These are phyloP conservation scores for Mycena galopus DNA, from an alignment of 768 basidiomycete species.

Conservation along the genomic window DNA sequence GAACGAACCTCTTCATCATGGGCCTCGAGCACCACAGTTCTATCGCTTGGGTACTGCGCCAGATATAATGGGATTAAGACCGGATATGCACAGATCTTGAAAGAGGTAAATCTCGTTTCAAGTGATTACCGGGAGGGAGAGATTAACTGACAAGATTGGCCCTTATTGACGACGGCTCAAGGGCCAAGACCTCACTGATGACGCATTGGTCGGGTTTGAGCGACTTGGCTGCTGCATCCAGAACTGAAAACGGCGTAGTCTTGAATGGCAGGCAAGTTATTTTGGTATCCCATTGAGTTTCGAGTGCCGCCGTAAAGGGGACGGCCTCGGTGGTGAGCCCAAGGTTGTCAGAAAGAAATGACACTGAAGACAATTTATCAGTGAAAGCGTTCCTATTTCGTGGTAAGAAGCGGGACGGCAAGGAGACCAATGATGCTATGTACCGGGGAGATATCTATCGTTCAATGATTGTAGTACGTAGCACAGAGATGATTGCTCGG, in stretches of 20 bases:
- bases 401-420: conserved; percentile 2
- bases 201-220: conserved; percentile 52
- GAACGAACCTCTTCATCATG: conserved; percentile 44
- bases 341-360: conserved; percentile 49
- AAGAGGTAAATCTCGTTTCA: not conserved
- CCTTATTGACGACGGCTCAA: conserved; percentile 60
- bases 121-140: conserved; percentile 11
- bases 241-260: conserved; percentile 64
- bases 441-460: conserved; percentile 63
- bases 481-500: conserved; percentile 12
- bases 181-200: conserved; percentile 53
- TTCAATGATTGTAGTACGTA: conserved; percentile 33
- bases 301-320: conserved; percentile 63
- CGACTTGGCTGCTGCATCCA: conserved; percentile 50
- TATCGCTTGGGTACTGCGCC: conserved; percentile 55
- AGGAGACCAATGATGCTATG: conserved; percentile 3
- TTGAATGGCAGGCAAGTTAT: conserved; percentile 71
- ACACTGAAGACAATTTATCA: conserved; percentile 59
- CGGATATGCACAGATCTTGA: conserved; percentile 70
- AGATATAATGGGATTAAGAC: conserved; percentile 76
- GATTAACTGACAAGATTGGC: conserved; percentile 54
- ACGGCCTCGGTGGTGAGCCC: conserved; percentile 45
- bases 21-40: conserved; percentile 49
- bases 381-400: conserved; percentile 47
- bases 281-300: conserved; percentile 61